These are phyloP conservation scores for Pilatotrama ljubarskyi DNA, from an alignment of 768 basidiomycete genomes.

Conservation along the genomic window DNA sequence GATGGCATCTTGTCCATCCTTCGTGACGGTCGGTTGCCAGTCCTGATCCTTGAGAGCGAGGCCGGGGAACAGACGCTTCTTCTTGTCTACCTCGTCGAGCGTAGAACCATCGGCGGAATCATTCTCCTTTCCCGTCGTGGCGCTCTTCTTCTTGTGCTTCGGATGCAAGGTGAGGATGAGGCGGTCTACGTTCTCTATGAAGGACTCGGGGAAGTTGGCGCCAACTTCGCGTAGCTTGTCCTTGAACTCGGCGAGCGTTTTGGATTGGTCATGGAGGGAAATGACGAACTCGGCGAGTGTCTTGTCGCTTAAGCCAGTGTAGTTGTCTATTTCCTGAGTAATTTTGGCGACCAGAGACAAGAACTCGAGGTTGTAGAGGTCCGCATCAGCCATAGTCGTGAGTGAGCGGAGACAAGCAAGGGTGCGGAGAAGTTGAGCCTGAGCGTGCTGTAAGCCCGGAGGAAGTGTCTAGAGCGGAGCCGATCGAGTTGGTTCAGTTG, in stretches of 20 bases:
- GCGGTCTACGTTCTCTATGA: constrained; percentile 91
- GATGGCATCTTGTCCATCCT: constrained; percentile 61
- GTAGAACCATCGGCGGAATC: constrained; percentile 28
- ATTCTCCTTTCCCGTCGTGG: constrained; percentile 33
- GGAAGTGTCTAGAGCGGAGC: constrained; percentile 6
- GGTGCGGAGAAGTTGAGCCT: neutral
- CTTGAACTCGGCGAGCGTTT: constrained; percentile 80
- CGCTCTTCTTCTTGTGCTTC: constrained; percentile 76
- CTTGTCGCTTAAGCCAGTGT: constrained; percentile 84
- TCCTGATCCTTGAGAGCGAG: constrained; percentile 80
- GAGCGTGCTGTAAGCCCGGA: neutral
- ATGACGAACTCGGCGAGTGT: constrained; percentile 95
- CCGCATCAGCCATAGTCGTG: constrained; percentile 59
- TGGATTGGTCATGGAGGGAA: constrained; percentile 80
- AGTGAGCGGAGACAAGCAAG: constrained; percentile 1
- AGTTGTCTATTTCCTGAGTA: constrained; percentile 90
- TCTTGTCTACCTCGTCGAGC: constrained; percentile 67
- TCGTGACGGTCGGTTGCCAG: constrained; percentile 54
- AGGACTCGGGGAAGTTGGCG: constrained; percentile 85
- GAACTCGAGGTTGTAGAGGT: constrained; percentile 90
- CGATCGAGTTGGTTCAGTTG: neutral
- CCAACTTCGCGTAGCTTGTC: constrained; percentile 71
- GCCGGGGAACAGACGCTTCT: constrained; percentile 87
- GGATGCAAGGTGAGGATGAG: constrained; percentile 94
- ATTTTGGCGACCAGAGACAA: constrained; percentile 91